Percentiles rank a stretch among this genome's conserved stretches.
phyloP scores from a whole-genome alignment of 176 grass and related monocot genomes.

The Olyra latifolia region DNA sequence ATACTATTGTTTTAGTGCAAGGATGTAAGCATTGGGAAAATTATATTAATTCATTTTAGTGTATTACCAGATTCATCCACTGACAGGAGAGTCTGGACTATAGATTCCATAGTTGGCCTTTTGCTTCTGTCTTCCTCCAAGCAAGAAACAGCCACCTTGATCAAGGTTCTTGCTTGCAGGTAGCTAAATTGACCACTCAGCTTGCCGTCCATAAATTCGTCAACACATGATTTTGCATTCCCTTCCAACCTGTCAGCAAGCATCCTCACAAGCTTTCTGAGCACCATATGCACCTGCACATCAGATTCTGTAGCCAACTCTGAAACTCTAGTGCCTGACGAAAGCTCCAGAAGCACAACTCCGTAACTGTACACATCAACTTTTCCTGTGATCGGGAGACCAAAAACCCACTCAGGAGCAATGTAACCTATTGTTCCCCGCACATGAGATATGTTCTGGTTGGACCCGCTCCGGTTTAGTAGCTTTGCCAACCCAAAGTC shows the following conservation, averaged over 20 bases:
- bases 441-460: constrained; percentile 6
- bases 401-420: constrained; percentile 33
- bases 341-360: constrained; percentile 38
- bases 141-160: neutral
- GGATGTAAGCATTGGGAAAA: no score
- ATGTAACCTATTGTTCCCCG: constrained; percentile 32
- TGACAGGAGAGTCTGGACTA: no score
- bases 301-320: neutral
- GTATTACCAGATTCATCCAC: no score
- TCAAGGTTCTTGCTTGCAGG: neutral
- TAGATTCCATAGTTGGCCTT: neutral
- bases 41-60: no score
- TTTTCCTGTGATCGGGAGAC: constrained; percentile 24
- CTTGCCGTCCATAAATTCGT: neutral
- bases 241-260: neutral
- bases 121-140: neutral
- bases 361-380: constrained; percentile 34
- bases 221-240: neutral
- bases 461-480: neutral
- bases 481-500: constrained; percentile 33
- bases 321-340: neutral
- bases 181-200: neutral
- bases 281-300: neutral
- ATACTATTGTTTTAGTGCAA: neutral
- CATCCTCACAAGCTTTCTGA: neutral